Base-by-base conservation (phyloP, 345 rosid genomes). In the Gossypium longicalyx region DNA sequence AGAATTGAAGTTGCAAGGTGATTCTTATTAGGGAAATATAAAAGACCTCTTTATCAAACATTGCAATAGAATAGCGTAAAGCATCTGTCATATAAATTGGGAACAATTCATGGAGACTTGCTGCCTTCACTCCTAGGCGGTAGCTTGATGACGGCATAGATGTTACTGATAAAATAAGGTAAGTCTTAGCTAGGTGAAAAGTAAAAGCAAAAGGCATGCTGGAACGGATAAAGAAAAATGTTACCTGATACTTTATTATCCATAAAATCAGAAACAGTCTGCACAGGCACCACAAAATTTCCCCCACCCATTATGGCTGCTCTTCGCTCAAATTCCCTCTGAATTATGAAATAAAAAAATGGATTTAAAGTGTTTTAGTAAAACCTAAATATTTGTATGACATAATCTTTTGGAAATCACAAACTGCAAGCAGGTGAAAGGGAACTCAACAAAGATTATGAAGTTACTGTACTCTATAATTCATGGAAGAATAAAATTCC, bases 221-320 rank as follows among this genome's bases (percentile, higher is more conserved):
- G 54, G 52, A 47, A 48, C 41, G 61, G 34, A 43, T 41, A 25
- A 52, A 12, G 38, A 45, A 67, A 22, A 25, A 44, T 17, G 9
- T 69, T 85, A 94, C 98, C 98, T 74, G 97, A 83, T 74, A 89
- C 70, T 82, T 87, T 94, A 76, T 81, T 83, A 52, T 89, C 90
- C 65, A 92, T 85, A 84, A 92, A 94, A 83, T 92, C 94, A 53
- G 90, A 80, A 68, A 90, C 98, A 62, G 86, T 91, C 83, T 94
- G 98, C 77, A 85, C 98, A 76, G 97, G 99, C 58, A 89, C 91
- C 67, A 86, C 85, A 63, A 91, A 92, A 74, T 88, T 77, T 48
- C 97, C 97, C 41, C 95, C 99, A 77, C 98, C 98, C 97, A 92
- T 86, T 9, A 80, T 43, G 74, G 98, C 97, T 9, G 99, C 97